A percentile compares a stretch with the other conserved stretches of the same genome.
phyloP scores from a whole-genome alignment of 768 basidiomycete species.

The Artomyces pyxidatus region DNA sequence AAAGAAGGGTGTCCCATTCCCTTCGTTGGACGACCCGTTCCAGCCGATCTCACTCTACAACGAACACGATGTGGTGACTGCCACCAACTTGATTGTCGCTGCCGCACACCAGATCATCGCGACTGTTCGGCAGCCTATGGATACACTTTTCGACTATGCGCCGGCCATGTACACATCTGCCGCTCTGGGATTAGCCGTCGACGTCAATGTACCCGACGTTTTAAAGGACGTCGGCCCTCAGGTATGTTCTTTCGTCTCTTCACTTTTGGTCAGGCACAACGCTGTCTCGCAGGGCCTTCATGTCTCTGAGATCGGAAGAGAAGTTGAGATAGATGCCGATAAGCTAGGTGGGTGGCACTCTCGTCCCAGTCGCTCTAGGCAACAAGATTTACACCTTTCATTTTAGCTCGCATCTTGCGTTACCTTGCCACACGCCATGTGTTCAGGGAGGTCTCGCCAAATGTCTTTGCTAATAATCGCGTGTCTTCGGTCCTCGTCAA shows the following conservation, averaged over 20 bases:
- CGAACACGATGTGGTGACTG: neutral
- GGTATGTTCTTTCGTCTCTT: too few relatives aligned
- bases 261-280: neutral
- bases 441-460: conserved; percentile 28
- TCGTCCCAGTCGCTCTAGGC: too few relatives aligned
- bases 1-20: neutral
- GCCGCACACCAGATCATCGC: conserved; percentile 4
- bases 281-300: conserved; percentile 7
- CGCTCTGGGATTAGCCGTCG: neutral
- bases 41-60: neutral
- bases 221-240: conserved; percentile 1
- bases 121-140: neutral
- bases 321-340: neutral
- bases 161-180: conserved; percentile 1
- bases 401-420: conserved; percentile 31
- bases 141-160: neutral
- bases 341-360: conserved; percentile 4
- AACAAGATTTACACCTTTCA: neutral
- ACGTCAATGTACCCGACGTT: conserved; percentile 3
- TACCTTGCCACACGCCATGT: conserved; percentile 31
- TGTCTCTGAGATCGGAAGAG: conserved; percentile 3
- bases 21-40: conserved; percentile 3
- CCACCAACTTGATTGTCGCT: neutral
- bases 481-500: conserved; percentile 27
- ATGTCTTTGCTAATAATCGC: conserved; percentile 33